phyloP scores from a whole-genome alignment of 371 early-diverging fungal genomes.

The Syncephalis plumigaleata region DNA sequence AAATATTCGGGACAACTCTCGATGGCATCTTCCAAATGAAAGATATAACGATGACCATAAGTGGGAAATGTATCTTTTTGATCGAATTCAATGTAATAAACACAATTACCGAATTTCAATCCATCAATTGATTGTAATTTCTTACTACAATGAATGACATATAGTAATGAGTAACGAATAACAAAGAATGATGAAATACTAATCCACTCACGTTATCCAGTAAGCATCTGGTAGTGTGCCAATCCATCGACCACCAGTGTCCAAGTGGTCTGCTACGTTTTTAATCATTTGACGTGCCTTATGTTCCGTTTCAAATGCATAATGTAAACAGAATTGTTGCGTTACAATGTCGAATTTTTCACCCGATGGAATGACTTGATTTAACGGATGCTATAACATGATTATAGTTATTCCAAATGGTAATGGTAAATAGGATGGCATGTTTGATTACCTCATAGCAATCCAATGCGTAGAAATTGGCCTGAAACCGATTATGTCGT shows the following conservation, averaged over 20 bases:
- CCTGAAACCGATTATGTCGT: constrained; percentile 33
- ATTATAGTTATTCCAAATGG: neutral
- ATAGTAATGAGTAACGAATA: neutral
- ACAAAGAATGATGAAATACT: neutral
- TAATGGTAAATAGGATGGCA: neutral
- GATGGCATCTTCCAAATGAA: constrained; percentile 92
- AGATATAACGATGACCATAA: constrained; percentile 84
- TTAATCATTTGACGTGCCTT: constrained; percentile 63
- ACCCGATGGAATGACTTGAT: constrained; percentile 26
- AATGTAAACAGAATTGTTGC: constrained; percentile 96
- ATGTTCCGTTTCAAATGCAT: constrained; percentile 80
- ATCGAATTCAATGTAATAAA: constrained; percentile 72
- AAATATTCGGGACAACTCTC: constrained; percentile 96
- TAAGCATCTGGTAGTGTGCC: constrained; percentile 92
- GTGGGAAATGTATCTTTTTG: constrained; percentile 29
- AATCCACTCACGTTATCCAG: constrained; percentile 57
- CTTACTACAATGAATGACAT: constrained; percentile 15
- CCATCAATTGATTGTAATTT: constrained; percentile 19
- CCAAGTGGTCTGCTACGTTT: constrained; percentile 65
- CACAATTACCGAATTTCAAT: constrained; percentile 63
- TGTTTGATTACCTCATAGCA: constrained; percentile 45
- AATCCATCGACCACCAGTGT: constrained; percentile 76
- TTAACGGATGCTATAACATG: constrained; percentile 23
- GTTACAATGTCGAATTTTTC: constrained; percentile 73
- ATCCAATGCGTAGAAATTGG: constrained; percentile 62